These are phyloP conservation scores for Suillus brevipes DNA, from an alignment of 768 basidiomycete species.

Conservation along the genomic window DNA sequence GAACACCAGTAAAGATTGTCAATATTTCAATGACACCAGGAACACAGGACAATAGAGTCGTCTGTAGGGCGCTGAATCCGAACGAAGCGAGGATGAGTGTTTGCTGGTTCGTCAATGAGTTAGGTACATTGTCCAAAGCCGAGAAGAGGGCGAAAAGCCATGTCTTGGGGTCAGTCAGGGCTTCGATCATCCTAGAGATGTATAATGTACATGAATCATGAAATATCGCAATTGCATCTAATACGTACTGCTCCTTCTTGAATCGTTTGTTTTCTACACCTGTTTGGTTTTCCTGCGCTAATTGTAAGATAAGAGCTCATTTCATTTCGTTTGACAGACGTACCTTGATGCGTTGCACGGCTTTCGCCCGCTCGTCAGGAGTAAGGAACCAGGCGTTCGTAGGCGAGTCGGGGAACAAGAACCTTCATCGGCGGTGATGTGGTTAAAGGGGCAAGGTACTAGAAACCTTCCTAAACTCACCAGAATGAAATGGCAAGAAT, in stretches of 20 bases:
- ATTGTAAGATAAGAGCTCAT: slow-evolving; percentile 15
- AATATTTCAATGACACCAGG: slow-evolving; percentile 61
- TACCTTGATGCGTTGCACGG: slow-evolving; percentile 56
- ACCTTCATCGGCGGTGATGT: slow-evolving; percentile 32
- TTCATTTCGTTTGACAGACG: slow-evolving; percentile 26
- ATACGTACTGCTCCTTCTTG: slow-evolving; percentile 57
- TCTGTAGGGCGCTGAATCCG: slow-evolving; percentile 59
- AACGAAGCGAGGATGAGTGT: slow-evolving; percentile 61
- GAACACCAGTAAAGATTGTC: slow-evolving; percentile 63
- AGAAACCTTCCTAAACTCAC: slow-evolving; percentile 30
- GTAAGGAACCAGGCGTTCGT: slow-evolving; percentile 70
- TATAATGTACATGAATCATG: background rate
- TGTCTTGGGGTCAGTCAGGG: slow-evolving; percentile 60
- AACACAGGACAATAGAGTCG: slow-evolving; percentile 63
- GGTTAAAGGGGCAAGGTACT: background rate
- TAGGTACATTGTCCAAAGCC: slow-evolving; percentile 58
- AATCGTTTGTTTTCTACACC: slow-evolving; percentile 28
- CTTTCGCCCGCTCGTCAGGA: slow-evolving; percentile 50
- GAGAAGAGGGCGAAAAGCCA: slow-evolving; percentile 70
- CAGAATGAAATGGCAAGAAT: slow-evolving; percentile 51
- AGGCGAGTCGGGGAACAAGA: slow-evolving; percentile 68
- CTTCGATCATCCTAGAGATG: slow-evolving; percentile 54
- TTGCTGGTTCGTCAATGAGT: slow-evolving; percentile 58
- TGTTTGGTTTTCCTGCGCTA: slow-evolving; percentile 19
- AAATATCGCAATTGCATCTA: background rate